Base-by-base conservation (phyloP, 1,284 basidiomycete species). In the Sutorius eximius region DNA sequence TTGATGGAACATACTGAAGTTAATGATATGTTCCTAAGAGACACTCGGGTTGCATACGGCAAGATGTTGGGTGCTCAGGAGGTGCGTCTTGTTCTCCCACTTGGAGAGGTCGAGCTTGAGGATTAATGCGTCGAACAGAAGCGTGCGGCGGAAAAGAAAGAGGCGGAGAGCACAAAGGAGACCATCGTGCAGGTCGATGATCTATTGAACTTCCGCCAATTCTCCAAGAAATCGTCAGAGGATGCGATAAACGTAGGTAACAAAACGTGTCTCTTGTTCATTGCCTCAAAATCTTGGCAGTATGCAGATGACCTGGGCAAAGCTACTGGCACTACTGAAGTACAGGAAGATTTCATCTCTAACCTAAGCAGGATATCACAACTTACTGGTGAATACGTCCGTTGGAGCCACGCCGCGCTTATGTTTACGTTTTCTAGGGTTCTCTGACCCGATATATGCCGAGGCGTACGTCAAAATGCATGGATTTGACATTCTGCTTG, bases 401-500 rank as follows among this genome's bases (percentile, higher is more conserved):
- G 7, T 48, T 42, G 11, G 20, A 45, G 7, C 36, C n/a, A 20
- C 16, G 24, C 18, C 18, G 3, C 40, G 27, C 41, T 59, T 32
- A 49, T 60, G 5, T 47, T 37, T 56, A 29, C 8, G 13, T 32
- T 22, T 32, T 16, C 45, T 59, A 89, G 94, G 95, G 32, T 99
- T 99, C 80, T 98, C 95, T 24, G 97, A 99, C 70, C 93, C 96
- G 2, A 94, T 99, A 56, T 99, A 99, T 66, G 95, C 96, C 6
- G 97, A 99, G 72, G 96, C 96, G 1, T 95, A 95, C 64, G 95
- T 99, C 65, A 97, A 96, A 71, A 94, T 99, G 70, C 93, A 98
- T 64, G 95, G 96, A 51, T 99, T 99, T 70, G 97, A 99, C 73
- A 98, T 99, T 65, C 76, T 95, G 51, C 83, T 98, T 5, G 90